phyloP scores from a whole-genome alignment of 1,139 yeast genomes.

The Yamadazyma siamensis region DNA sequence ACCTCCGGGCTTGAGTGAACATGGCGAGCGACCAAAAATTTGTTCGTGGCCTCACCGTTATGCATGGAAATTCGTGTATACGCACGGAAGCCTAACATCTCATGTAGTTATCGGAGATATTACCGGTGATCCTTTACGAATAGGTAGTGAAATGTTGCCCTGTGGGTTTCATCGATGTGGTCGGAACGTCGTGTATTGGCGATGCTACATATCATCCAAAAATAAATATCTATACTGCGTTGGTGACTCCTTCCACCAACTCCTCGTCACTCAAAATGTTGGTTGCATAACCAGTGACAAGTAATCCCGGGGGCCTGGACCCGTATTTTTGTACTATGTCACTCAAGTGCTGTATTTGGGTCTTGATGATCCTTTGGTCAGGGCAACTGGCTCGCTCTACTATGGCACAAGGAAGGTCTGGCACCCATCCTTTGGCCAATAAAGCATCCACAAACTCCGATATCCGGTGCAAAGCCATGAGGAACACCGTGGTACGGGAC shows the following conservation, averaged over 20 bases:
- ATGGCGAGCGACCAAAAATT: conserved; percentile 1
- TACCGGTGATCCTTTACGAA: too few relatives aligned
- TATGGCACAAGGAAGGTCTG: conserved; percentile 72
- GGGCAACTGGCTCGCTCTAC: conserved; percentile 92
- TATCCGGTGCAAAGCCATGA: conserved; percentile 89
- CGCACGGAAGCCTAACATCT: too few relatives aligned
- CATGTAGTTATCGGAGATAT: too few relatives aligned
- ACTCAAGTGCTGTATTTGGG: conserved; percentile 62
- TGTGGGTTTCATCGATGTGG: too few relatives aligned
- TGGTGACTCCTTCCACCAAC: conserved; percentile 6
- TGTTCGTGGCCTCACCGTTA: too few relatives aligned
- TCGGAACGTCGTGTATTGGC: too few relatives aligned
- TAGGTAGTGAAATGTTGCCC: too few relatives aligned
- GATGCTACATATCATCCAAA: too few relatives aligned
- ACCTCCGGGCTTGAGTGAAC: conserved; percentile 3
- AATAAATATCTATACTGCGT: conserved; percentile 5
- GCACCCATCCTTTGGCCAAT: conserved; percentile 60
- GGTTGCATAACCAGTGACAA: conserved; percentile 71
- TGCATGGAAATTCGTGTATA: too few relatives aligned
- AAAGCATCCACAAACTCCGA: conserved; percentile 63
- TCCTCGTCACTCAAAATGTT: conserved; percentile 3
- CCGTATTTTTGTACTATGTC: conserved; percentile 79
- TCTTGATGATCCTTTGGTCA: conserved; percentile 83
- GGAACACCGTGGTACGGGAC: conserved; percentile 77
- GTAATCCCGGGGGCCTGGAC: conserved; percentile 89